Conservation (phyloP, 805 yeast genomes). For the Kodamaea hsintzibuensis region DNA sequence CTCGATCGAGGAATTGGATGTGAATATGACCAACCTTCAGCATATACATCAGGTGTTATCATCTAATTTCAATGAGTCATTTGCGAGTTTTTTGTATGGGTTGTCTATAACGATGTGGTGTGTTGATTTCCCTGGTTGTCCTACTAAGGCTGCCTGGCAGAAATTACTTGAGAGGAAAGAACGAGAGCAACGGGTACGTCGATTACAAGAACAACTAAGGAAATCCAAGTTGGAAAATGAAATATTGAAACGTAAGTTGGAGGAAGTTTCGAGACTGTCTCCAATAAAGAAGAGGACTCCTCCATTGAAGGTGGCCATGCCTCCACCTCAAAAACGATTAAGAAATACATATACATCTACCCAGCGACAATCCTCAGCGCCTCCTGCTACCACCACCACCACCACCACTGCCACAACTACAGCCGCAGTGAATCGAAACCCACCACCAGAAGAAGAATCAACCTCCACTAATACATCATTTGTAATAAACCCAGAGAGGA, state of each 20-base stretch:
- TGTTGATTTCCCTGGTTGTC: conserved; percentile 61
- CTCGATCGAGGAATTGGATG: conserved; percentile 54
- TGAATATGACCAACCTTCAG: conserved; percentile 57
- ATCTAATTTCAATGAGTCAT: conserved; percentile 69
- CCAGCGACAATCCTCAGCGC: neutral
- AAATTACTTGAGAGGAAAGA: conserved; percentile 24
- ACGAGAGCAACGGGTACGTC: conserved; percentile 4
- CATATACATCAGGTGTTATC: conserved; percentile 61
- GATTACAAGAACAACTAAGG: conserved; percentile 24
- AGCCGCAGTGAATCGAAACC: neutral
- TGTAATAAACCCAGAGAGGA: conserved; percentile 23
- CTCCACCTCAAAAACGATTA: neutral
- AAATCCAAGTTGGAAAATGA: conserved; percentile 25
- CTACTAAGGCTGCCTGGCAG: conserved; percentile 36
- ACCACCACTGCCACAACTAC: neutral
- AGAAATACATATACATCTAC: neutral
- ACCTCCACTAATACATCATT: conserved; percentile 20
- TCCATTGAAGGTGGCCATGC: neutral
- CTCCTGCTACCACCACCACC: no score
- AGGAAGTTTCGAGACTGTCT: neutral
- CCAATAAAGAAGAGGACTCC: neutral
- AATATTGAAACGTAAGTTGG: conserved; percentile 21
- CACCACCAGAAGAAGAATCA: conserved; percentile 22
- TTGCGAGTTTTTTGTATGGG: conserved; percentile 77
- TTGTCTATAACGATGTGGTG: conserved; percentile 86